Conservation (phyloP, 257 asterid species). For the Solanum pimpinellifolium region DNA sequence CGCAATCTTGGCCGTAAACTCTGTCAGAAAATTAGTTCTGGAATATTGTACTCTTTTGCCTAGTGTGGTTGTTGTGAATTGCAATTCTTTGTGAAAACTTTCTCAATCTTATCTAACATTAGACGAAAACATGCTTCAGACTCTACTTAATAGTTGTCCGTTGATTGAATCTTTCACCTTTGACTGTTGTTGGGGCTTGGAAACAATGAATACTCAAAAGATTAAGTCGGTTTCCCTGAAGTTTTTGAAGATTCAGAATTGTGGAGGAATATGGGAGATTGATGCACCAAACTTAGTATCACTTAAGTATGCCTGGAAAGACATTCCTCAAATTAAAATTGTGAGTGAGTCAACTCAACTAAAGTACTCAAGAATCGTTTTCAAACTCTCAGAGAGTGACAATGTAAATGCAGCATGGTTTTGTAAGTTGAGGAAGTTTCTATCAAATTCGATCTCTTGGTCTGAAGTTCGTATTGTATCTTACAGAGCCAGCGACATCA, state of each 20-base stretch:
- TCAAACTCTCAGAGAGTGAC: not conserved
- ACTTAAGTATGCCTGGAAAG: not conserved
- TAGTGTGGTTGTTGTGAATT: not conserved
- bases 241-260: not conserved
- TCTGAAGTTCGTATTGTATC: not conserved
- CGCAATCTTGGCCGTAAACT: not conserved
- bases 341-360: not conserved
- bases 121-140: not conserved
- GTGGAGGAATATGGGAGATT: not conserved
- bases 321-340: not conserved
- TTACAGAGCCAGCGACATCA: not conserved
- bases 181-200: not conserved
- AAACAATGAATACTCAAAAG: not conserved
- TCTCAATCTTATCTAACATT: not conserved
- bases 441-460: not conserved
- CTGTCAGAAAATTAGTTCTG: not conserved
- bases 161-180: not conserved
- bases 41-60: not conserved
- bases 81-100: not conserved
- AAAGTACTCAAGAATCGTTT: not conserved
- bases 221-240: not conserved
- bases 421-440: not conserved
- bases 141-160: not conserved
- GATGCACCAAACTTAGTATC: not conserved
- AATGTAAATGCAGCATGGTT: not conserved